Percentiles rank a stretch among this genome's conserved stretches.
These are phyloP conservation scores for Glaciozyma martinii DNA, from an alignment of 768 basidiomycete species.

Conservation along the genomic window DNA sequence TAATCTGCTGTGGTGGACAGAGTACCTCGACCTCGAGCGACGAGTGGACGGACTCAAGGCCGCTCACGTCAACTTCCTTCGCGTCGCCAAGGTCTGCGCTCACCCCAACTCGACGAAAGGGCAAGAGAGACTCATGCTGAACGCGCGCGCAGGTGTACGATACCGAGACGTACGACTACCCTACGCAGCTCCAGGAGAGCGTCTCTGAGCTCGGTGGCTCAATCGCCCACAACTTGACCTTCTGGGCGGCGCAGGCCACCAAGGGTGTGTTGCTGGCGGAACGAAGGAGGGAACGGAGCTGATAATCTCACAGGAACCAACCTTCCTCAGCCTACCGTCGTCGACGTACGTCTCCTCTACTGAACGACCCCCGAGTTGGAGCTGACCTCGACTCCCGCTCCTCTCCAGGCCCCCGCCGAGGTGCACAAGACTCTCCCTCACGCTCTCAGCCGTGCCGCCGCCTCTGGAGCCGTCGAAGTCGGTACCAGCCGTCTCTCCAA, in stretches of 20 bases:
- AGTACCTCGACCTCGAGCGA: conserved; percentile 91
- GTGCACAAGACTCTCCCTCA: conserved; percentile 97
- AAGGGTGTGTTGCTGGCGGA: conserved; percentile 15
- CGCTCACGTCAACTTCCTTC: conserved; percentile 45
- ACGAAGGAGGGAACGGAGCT: neutral
- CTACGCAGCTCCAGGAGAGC: conserved; percentile 65
- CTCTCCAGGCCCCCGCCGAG: conserved; percentile 49
- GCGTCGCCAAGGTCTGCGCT: conserved; percentile 53
- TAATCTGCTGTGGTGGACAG: conserved; percentile 43
- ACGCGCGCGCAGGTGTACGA: neutral
- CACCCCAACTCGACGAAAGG: conserved; percentile 45
- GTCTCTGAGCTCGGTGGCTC: conserved; percentile 60
- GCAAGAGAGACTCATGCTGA: conserved; percentile 48
- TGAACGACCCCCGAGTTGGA: too few relatives aligned
- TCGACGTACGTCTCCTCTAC: conserved; percentile 46
- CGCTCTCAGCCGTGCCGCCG: conserved; percentile 75
- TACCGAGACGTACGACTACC: conserved; percentile 44
- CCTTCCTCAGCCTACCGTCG: conserved; percentile 37
- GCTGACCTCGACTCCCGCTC: conserved; percentile 47
- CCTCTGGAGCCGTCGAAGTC: conserved; percentile 48
- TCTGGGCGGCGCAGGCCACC: conserved; percentile 57
- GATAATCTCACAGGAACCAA: conserved; percentile 45
- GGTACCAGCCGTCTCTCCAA: conserved; percentile 62
- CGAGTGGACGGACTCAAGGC: conserved; percentile 81
- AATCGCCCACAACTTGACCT: conserved; percentile 65